Evolutionary conservation across 495 filamentous ascomycete genomes (phyloP).

Genomic region (Cercophora scortea): DNA sequence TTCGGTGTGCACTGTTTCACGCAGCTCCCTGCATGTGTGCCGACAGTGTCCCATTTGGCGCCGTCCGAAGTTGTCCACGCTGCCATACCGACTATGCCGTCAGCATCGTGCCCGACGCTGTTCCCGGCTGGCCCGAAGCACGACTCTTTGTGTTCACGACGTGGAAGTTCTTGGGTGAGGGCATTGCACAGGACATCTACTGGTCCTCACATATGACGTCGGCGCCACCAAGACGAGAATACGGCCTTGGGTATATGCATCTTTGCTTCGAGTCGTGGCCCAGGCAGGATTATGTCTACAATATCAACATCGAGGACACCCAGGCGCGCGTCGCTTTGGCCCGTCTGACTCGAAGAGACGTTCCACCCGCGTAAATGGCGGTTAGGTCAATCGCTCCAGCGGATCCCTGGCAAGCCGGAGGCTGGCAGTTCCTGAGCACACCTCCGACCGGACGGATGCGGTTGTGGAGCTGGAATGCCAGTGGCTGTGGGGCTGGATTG

Average conservation of each 20-base stretch:
- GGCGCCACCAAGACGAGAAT: neutral
- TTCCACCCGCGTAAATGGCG: neutral
- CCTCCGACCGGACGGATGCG: no score
- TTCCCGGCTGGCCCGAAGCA: constrained; percentile 2
- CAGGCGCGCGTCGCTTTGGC: neutral
- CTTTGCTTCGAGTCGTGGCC: neutral
- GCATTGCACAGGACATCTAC: neutral
- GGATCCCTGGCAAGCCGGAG: no score
- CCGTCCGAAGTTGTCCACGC: constrained; percentile 1
- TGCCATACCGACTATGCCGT: constrained; percentile 8
- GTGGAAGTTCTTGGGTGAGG: constrained; percentile 6
- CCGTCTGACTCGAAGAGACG: neutral
- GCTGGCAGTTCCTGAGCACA: no score
- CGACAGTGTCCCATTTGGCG: neutral
- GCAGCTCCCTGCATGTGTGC: neutral
- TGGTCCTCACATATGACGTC: constrained; percentile 1
- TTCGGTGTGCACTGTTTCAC: neutral
- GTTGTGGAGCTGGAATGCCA: no score
- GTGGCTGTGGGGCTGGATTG: no score
- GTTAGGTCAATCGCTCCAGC: no score
- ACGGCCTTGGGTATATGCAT: neutral
- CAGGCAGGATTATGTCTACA: neutral
- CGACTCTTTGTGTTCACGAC: constrained; percentile 4
- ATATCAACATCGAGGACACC: neutral
- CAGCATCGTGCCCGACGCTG: constrained; percentile 2